phyloP scores from a whole-genome alignment of 2,329 filamentous ascomycete genomes.

The Ophiostoma piceae region DNA sequence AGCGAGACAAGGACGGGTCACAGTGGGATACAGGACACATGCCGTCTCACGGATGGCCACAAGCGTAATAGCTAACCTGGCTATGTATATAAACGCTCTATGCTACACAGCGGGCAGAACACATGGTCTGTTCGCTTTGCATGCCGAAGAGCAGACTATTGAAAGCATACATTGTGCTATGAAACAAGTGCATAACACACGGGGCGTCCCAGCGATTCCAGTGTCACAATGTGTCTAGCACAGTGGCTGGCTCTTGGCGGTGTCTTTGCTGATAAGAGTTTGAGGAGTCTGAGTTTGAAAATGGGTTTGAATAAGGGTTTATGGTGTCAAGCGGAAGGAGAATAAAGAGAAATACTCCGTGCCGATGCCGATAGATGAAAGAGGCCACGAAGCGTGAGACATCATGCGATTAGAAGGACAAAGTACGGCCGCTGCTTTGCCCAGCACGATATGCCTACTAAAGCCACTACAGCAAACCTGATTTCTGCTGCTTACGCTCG shows the following conservation, averaged over 20 bases:
- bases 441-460: too few species aligned
- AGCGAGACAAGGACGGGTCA: too few species aligned
- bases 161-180: not conserved
- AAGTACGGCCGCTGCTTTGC: not conserved
- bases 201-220: not conserved
- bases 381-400: not conserved
- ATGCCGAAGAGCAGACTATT: not conserved
- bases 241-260: not conserved
- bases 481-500: not conserved
- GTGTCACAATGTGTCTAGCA: not conserved
- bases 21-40: too few species aligned
- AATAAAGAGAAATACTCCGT: not conserved
- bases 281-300: not conserved
- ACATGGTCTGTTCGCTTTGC: conserved; percentile 6
- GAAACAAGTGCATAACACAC: conserved; percentile 1
- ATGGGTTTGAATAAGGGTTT: not conserved
- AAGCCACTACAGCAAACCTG: not conserved
- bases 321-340: not conserved
- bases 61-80: too few species aligned
- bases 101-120: not conserved
- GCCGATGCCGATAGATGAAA: not conserved
- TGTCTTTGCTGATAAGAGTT: not conserved
- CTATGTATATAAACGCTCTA: not conserved
- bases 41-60: not conserved
- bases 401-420: not conserved